Base-by-base conservation (phyloP, 768 basidiomycete genomes). In the Boletus speciosus region DNA sequence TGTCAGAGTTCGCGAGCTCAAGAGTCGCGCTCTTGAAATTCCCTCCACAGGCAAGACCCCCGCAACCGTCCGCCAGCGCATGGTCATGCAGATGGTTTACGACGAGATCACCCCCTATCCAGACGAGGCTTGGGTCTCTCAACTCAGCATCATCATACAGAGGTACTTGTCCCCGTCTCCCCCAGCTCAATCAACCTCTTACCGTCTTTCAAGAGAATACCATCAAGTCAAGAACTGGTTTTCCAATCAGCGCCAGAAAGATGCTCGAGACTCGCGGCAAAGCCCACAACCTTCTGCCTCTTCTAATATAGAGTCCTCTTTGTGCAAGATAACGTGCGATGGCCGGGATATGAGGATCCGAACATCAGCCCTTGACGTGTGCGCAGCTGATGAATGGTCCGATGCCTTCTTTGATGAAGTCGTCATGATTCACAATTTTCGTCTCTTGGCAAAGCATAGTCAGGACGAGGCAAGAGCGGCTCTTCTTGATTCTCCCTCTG, bases 161-260 rank as follows among this genome's bases (percentile, higher is more conserved):
- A 73, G 82, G 83, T 82, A 60, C 72, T 61, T 36, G 19, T 34
- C 21, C 36, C 25, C 45, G n/a, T 47, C n/a, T 42, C 53, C 31
- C 34, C 35, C 52, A 3, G 35, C 32, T 50, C 29, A 4, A 5
- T 11, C 41, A 1, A 2, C 37, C 36, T 40, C 61, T 64, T 41
- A 60, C 38, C 23, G 2, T 45, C 51, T 37, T 34, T 34, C 45
- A 64, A 82, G 81, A 58, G 77, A 81, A 45, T 81, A 80, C 61
- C 78, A 78, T 61, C 82, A 83, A 66, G 77, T 84, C 51, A 83
- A 81, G 69, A 83, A 83, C 58, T 85, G 83, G 83, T 85, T 85
- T 55, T 82, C 81, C 5, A 85, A 85, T 66, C 78, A 83, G 67
- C 76, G 83, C 40, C 83, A 78, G 53, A 74, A 78, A 57, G 74